Percentiles rank a stretch among this genome's conserved stretches.
Evolutionary conservation across 805 yeast genomes (phyloP).

Genomic region (Geotrichum ghanense): DNA sequence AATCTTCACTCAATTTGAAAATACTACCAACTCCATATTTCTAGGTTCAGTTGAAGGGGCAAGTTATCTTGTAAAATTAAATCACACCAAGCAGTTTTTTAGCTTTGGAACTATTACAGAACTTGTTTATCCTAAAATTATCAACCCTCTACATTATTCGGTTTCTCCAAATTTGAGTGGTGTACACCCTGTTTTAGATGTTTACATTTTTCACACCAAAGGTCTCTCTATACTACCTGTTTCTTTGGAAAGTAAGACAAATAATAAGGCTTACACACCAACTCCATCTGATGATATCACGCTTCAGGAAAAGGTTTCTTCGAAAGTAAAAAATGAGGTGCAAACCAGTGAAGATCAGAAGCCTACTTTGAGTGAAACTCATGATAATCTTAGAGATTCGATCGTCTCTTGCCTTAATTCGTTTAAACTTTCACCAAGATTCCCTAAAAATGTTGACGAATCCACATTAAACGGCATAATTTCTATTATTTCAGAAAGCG

Average conservation of each 20-base stretch:
- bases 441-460: not conserved
- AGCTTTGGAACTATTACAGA: not conserved
- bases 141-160: not conserved
- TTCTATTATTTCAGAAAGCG: not conserved
- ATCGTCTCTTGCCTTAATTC: not conserved
- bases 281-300: too few species aligned
- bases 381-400: not conserved
- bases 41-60: not conserved
- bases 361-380: not conserved
- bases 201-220: constrained; percentile 12
- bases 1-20: not conserved
- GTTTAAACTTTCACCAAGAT: not conserved
- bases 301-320: too few species aligned
- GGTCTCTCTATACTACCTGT: constrained; percentile 14
- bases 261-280: too few species aligned
- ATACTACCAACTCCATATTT: not conserved
- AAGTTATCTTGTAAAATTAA: not conserved
- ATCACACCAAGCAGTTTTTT: not conserved
- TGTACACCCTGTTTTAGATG: constrained; percentile 5
- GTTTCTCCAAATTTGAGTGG: not conserved
- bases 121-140: not conserved
- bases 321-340: too few species aligned
- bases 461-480: not conserved
- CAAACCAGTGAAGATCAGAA: too few species aligned
- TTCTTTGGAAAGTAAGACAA: constrained; percentile 1